phyloP scores from a whole-genome alignment of 257 asterid genomes.

The Scutellaria barbata region DNA sequence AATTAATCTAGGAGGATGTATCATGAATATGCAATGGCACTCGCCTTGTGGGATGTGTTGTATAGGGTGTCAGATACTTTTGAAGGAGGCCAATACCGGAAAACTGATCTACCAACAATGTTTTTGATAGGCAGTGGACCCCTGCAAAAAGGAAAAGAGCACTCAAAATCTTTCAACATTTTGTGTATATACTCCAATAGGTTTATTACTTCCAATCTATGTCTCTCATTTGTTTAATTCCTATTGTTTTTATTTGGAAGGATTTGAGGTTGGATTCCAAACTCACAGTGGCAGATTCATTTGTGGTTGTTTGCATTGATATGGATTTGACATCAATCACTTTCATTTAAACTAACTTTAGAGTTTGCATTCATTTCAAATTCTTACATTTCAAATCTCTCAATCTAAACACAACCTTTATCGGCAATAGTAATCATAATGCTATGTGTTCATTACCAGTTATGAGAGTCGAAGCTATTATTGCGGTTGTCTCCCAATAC shows the following conservation, averaged over 20 bases:
- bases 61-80: conserved; percentile 56
- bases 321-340: conserved; percentile 2
- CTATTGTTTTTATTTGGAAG: neutral
- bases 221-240: too few species aligned
- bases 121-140: conserved; percentile 74
- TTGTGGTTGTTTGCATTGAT: neutral
- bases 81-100: conserved; percentile 88
- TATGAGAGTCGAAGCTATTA: conserved; percentile 89
- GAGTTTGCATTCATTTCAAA: too few species aligned
- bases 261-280: neutral
- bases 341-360: neutral
- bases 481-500: conserved; percentile 98
- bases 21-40: conserved; percentile 51
- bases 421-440: neutral
- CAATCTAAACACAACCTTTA: neutral
- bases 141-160: conserved; percentile 48
- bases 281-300: neutral
- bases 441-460: conserved; percentile 56
- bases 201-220: too few species aligned
- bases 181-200: neutral
- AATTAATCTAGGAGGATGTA: neutral
- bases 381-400: neutral
- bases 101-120: conserved; percentile 72
- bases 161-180: conserved; percentile 6
- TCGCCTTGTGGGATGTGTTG: conserved; percentile 42